Conservation (phyloP, 768 basidiomycete species). For the Butyriboletus loyo region DNA sequence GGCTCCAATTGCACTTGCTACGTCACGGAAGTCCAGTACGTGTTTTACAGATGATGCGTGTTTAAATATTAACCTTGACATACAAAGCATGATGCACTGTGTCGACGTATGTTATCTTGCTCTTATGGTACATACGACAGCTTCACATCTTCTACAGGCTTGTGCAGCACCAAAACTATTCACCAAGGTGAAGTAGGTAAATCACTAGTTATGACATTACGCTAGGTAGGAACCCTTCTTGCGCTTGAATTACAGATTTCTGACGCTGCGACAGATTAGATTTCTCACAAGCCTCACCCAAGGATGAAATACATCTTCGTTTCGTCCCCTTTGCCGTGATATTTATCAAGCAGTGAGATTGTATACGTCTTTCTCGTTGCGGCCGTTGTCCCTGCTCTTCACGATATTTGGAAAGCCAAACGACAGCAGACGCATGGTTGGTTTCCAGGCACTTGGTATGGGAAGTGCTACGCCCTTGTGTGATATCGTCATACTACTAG, state of each 20-base stretch:
- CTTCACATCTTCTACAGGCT: conserved; percentile 31
- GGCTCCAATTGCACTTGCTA: background rate
- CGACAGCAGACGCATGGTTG: background rate
- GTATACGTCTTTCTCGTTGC: background rate
- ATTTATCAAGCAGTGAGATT: background rate
- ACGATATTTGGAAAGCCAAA: background rate
- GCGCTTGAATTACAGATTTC: background rate
- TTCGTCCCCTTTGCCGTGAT: background rate
- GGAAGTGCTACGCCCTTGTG: background rate
- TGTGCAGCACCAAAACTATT: conserved; percentile 79
- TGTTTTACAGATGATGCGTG: conserved; percentile 14
- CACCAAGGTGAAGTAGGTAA: conserved; percentile 53
- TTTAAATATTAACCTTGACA: conserved; percentile 3
- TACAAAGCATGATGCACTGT: conserved; percentile 84
- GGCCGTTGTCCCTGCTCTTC: background rate
- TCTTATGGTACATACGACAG: background rate
- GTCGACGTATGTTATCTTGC: conserved; percentile 61
- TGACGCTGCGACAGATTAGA: conserved; percentile 16
- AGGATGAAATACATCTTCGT: conserved; percentile 12
- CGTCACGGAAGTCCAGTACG: conserved; percentile 70
- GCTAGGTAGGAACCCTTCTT: conserved; percentile 15
- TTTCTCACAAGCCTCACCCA: background rate
- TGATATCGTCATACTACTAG: background rate
- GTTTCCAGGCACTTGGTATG: background rate
- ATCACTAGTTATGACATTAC: background rate